Base-by-base conservation (phyloP, 208 protist genomes). In the Trypanosoma scelopori region DNA sequence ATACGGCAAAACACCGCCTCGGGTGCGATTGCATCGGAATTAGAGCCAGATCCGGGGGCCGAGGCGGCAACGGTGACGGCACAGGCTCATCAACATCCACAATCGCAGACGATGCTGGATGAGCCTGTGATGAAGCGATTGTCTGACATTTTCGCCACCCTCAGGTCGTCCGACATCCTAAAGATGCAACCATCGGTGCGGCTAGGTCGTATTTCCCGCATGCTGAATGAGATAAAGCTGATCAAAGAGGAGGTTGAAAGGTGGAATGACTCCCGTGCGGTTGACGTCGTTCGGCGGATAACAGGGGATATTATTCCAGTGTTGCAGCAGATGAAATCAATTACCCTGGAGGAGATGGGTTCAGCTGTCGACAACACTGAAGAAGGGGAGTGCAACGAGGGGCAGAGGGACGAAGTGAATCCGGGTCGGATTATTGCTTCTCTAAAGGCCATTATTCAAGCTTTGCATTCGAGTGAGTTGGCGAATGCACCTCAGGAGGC, bases 391-490 rank as follows among this genome's bases (percentile, higher is more conserved):
- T 45, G 5, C 3, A 48, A 45, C 3, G 25, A 49, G 16, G 53
- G 28, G 23, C 45, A 15, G 48, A 65, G 32, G 49, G 52, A 18
- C 37, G 22, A 59, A 23, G 30, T 70, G 46, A 46, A 49, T 27
- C 22, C 66, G 20, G 9, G 32, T 20, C 20, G 48, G 27, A 62
- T 78, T 32, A 20, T 71, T n/a, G 57, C 43, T 51, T 55, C 53
- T 39, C 41, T 81, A 35, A 52, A 75, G 35, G 55, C 59, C 18
- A 27, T 77, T 55, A 51, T 78, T 58, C 51, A 81, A 42, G 59
- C 78, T 35, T 57, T 82, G n/a, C 66, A 78, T 27, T 78, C 70
- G 0, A 56, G 60, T 41, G 52, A 78, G 25, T 78, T 82, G 49
- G 25, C 51, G 27, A 11, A 16, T 28, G 71, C 76, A 16, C 59